Base-by-base conservation (phyloP, 371 early-diverging fungal species). In the Dichotomocladium elegans region DNA sequence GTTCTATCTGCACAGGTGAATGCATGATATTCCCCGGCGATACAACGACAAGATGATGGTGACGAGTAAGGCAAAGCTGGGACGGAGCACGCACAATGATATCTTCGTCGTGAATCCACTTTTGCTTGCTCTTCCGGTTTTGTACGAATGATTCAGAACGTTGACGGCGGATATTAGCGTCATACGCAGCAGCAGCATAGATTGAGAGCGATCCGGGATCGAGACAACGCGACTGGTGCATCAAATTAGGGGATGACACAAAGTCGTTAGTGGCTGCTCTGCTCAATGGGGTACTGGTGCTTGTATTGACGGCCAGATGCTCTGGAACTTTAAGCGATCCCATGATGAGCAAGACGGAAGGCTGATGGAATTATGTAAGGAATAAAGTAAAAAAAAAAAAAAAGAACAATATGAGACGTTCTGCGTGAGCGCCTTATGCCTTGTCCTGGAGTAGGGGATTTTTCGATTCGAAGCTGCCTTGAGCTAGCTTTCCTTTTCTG, bases 121-220 rank as follows among this genome's bases (percentile, higher is more conserved):
- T 51, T n/a, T 33, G 22, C 34, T 25, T 45, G 10, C 41, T 40
- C 25, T 43, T 47, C 24, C 44, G 17, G 19, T 56, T 42, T 22
- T 40, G 37, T 49, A 63, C 51, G 55, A 63, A 63, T 10, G 54
- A 53, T 22, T 63, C 63, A 7, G 63, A 63, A 45, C 53, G 63
- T 44, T 60, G 68, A 25, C 57, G 57, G 21, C 57, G 60, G 44
- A 58, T 55, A 28, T 41, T 55, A 28, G 46, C 51, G 51, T 34
- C 43, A 30, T 34, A 51, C 31, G 55, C 42, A 21, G 48, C 55
- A 17, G 55, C 53, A 26, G 51, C 44, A 46, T 51, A 45, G 35
- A 57, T 34, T n/a, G 58, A 53, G 15, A 53, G 28, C 3, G 53
- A 24, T 26, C 45, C 41, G 24, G 25, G 25, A 34, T 31, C 27